Evolutionary conservation across 1,284 basidiomycete species (phyloP).

Genomic region (Microbotryomycetes sp.): DNA sequence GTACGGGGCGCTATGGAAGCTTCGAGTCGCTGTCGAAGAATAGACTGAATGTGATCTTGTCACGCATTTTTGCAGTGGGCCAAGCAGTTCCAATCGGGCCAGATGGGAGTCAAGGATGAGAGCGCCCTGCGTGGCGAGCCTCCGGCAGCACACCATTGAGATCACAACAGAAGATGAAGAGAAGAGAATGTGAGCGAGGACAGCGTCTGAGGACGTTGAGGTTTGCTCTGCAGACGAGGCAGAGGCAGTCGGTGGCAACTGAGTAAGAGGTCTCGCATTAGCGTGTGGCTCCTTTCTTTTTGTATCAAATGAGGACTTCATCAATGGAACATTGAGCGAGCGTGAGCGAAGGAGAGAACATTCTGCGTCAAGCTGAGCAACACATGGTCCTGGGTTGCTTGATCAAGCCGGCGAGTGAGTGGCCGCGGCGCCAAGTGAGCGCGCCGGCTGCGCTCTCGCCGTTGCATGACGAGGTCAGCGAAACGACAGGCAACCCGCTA

Average conservation of each 20-base stretch:
- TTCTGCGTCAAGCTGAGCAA: no score
- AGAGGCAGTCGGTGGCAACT: no score
- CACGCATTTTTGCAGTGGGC: slow-evolving; percentile 20
- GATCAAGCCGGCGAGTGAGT: background rate
- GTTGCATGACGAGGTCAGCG: background rate
- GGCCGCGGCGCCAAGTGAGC: background rate
- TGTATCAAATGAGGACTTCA: background rate
- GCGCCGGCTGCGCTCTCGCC: background rate
- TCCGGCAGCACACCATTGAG: slow-evolving; percentile 19
- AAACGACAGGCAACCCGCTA: background rate
- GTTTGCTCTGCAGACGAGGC: no score
- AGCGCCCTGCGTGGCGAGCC: slow-evolving; percentile 20
- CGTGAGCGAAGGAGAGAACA: no score
- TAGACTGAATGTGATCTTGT: background rate
- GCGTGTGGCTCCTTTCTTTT: background rate
- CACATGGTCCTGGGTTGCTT: background rate
- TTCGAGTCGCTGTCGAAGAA: background rate
- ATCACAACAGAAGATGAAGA: background rate
- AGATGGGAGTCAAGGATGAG: slow-evolving; percentile 35
- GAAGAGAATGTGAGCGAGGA: background rate
- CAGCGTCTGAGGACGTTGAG: no score
- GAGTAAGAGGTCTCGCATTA: background rate
- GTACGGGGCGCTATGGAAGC: no score
- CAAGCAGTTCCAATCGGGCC: slow-evolving; percentile 32
- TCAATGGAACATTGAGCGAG: no score